Percentiles rank a stretch among this genome's conserved stretches.
Conservation (phyloP, 2,329 filamentous ascomycete species). For the Volutella citrinella region DNA sequence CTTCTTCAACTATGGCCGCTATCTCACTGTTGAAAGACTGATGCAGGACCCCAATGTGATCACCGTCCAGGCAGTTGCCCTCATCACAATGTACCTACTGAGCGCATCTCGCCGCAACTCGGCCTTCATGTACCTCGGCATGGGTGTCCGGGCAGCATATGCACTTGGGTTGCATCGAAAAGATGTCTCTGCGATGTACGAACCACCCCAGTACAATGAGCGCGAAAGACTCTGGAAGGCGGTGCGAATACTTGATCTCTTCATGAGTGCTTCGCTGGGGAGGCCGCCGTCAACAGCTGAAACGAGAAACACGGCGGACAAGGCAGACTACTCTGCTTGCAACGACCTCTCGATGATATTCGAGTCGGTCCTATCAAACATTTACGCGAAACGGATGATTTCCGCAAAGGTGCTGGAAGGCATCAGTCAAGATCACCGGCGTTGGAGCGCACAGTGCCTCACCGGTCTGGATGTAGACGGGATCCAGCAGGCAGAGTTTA, state of each 20-base stretch:
- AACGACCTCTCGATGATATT: constrained; percentile 35
- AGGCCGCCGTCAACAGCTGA: constrained; percentile 32
- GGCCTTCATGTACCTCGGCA: constrained; percentile 37
- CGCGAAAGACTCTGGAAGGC: constrained; percentile 33
- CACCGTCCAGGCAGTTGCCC: constrained; percentile 30
- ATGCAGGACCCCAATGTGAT: constrained; percentile 34
- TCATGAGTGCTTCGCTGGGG: constrained; percentile 31
- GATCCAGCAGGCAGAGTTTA: constrained; percentile 17
- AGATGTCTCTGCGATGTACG: constrained; percentile 27
- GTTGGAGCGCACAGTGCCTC: constrained; percentile 20
- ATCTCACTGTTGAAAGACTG: constrained; percentile 28
- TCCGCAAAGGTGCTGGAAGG: constrained; percentile 24
- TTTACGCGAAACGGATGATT: constrained; percentile 32
- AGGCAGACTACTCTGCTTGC: constrained; percentile 23
- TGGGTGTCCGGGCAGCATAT: constrained; percentile 35
- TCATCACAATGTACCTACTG: constrained; percentile 37
- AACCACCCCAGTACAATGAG: constrained; percentile 17
- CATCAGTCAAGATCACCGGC: constrained; percentile 20
- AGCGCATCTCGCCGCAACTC: constrained; percentile 33
- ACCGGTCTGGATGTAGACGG: constrained; percentile 17
- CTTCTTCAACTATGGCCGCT: constrained; percentile 34
- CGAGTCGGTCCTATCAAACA: constrained; percentile 32
- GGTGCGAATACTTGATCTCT: constrained; percentile 31
- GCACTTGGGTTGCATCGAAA: constrained; percentile 30
- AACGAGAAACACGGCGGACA: constrained; percentile 20